A percentile compares a stretch with the other conserved stretches of the same genome.
Conservation (phyloP, 345 rosid species). For the Salix exigua region DNA sequence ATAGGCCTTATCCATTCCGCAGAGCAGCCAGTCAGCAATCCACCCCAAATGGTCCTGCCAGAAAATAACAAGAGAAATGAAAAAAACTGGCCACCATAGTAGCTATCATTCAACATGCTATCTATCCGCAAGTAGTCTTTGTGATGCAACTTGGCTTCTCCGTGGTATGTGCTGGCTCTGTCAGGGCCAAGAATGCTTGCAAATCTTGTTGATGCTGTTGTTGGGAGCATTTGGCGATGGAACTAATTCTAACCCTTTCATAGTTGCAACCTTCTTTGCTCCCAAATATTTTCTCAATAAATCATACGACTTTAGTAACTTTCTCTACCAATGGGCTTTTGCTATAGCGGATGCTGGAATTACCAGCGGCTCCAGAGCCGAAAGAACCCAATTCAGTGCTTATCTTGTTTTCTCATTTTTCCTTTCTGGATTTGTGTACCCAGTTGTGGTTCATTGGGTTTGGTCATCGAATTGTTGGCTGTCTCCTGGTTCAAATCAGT, state of each 20-base stretch:
- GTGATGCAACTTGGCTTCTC: conserved; percentile 71
- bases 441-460: conserved; percentile 57
- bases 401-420: conserved; percentile 62
- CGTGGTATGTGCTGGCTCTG: conserved; percentile 74
- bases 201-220: conserved; percentile 68
- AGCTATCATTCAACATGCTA: conserved; percentile 26
- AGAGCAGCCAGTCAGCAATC: background rate
- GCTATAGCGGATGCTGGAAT: conserved; percentile 69
- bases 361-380: conserved; percentile 70
- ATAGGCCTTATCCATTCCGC: conserved; percentile 1
- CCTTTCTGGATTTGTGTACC: conserved; percentile 60
- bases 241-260: conserved; percentile 46
- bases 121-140: conserved; percentile 26
- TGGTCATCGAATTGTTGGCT: conserved; percentile 69
- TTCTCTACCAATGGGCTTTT: conserved; percentile 70
- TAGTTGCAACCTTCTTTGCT: conserved; percentile 50
- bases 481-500: conserved; percentile 32
- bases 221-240: conserved; percentile 59
- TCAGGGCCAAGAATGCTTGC: conserved; percentile 67
- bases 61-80: background rate
- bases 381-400: conserved; percentile 68
- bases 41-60: background rate
- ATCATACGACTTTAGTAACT: conserved; percentile 45
- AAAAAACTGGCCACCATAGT: background rate
- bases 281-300: conserved; percentile 38